These are phyloP conservation scores for Verticillium klebahnii DNA, from an alignment of 2,329 filamentous ascomycete species.

Conservation along the genomic window DNA sequence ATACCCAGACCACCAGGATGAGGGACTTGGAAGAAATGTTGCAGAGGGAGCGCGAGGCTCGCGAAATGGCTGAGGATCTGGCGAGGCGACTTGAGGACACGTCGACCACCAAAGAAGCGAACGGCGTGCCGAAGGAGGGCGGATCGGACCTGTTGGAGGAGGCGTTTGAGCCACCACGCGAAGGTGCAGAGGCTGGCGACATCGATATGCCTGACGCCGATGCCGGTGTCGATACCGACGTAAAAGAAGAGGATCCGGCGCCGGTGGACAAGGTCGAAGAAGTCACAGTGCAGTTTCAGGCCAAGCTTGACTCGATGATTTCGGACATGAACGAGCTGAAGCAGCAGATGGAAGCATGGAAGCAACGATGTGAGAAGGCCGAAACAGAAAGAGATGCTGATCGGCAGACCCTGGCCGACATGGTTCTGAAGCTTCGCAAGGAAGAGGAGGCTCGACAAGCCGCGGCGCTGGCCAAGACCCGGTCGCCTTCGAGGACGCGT, in stretches of 20 bases:
- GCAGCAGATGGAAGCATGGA: conserved; percentile 73
- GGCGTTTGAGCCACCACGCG: conserved; percentile 39
- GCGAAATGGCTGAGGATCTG: conserved; percentile 79
- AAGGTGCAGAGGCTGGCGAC: conserved; percentile 21
- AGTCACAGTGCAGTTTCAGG: conserved; percentile 49
- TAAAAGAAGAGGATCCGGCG: conserved; percentile 11
- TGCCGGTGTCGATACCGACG: conserved; percentile 11
- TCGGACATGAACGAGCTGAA: conserved; percentile 77
- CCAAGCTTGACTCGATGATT: conserved; percentile 71
- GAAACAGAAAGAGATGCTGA: conserved; percentile 71
- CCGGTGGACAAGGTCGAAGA: conserved; percentile 30
- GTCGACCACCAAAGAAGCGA: conserved; percentile 27
- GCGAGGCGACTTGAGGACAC: conserved; percentile 65
- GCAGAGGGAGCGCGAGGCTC: conserved; percentile 72
- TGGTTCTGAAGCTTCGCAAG: conserved; percentile 76
- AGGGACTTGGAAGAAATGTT: conserved; percentile 77
- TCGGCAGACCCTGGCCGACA: conserved; percentile 74
- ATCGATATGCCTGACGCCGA: conserved; percentile 15
- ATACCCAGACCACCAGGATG: conserved; percentile 74
- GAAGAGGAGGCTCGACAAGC: conserved; percentile 54
- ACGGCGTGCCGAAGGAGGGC: conserved; percentile 30
- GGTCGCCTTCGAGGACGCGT: conserved; percentile 27
- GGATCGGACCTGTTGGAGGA: conserved; percentile 37
- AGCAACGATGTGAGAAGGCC: conserved; percentile 71
- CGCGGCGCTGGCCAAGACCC: conserved; percentile 35